These are phyloP conservation scores for Tuber umbilicatum DNA, from an alignment of 495 filamentous ascomycete species.

Conservation along the genomic window DNA sequence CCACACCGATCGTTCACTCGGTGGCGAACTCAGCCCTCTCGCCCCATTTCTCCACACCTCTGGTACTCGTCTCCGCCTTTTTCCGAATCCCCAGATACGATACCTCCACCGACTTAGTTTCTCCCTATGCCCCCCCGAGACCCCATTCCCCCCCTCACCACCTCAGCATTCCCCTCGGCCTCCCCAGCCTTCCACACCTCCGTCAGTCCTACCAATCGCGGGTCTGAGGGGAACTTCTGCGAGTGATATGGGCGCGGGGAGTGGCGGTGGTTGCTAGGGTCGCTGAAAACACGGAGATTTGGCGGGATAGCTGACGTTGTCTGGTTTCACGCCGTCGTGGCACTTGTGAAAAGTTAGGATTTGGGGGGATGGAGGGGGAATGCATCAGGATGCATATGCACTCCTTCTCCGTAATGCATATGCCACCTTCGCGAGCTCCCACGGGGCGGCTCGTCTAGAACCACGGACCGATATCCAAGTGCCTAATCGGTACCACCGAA, in stretches of 20 bases:
- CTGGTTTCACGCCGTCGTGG: constrained; percentile 41
- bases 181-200: neutral
- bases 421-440: constrained; percentile 7
- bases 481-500: constrained; percentile 7
- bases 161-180: neutral
- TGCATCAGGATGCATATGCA: too few species aligned
- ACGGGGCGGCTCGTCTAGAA: constrained; percentile 14
- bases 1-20: neutral
- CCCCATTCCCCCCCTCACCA: neutral
- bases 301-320: constrained; percentile 30
- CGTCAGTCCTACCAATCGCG: neutral
- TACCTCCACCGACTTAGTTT: neutral
- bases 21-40: neutral
- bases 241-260: constrained; percentile 27
- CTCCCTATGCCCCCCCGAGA: neutral
- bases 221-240: neutral
- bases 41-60: neutral
- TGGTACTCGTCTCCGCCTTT: neutral
- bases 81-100: neutral
- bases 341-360: constrained; percentile 13
- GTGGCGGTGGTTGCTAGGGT: constrained; percentile 39
- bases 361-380: neutral
- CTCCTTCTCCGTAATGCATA: constrained; percentile 6
- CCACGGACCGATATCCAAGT: constrained; percentile 1
- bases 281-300: constrained; percentile 29